Conservation (phyloP, 352 stramenopile genomes). For the Blastocystis sp. region DNA sequence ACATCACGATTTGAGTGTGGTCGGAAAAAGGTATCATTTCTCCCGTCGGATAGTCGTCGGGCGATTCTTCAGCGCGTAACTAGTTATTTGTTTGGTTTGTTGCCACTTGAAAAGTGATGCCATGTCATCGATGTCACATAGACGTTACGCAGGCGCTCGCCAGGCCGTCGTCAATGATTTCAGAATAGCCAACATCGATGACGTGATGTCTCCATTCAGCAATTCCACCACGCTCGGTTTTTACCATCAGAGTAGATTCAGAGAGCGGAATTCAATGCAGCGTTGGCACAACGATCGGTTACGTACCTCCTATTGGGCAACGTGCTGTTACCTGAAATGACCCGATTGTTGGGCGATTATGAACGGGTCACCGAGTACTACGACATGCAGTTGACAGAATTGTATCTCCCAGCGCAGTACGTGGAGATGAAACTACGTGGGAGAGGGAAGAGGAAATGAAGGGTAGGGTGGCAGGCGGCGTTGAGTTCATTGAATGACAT, state of each 20-base stretch:
- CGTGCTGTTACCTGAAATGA: background rate
- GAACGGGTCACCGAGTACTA: background rate
- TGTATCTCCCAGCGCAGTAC: slow-evolving; percentile 24
- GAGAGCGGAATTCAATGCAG: background rate
- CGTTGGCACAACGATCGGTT: background rate
- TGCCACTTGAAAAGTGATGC: slow-evolving; percentile 1
- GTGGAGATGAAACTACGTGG: background rate
- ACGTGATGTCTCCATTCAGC: slow-evolving; percentile 10
- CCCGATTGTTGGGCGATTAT: background rate
- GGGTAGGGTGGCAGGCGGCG: background rate
- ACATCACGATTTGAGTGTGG: background rate
- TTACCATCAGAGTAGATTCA: background rate
- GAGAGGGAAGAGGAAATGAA: background rate
- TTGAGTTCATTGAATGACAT: slow-evolving; percentile 4
- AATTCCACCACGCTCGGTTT: background rate
- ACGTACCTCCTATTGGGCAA: background rate
- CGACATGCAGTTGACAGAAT: background rate
- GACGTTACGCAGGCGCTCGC: background rate
- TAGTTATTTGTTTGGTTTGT: background rate
- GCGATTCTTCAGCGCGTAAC: background rate
- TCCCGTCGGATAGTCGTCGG: slow-evolving; percentile 2
- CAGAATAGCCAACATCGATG: background rate
- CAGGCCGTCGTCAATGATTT: background rate
- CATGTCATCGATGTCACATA: background rate
- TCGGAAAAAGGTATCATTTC: slow-evolving; percentile 32